Conservation (phyloP, 805 yeast species). For the Kodamaea hsintzibuensis region DNA sequence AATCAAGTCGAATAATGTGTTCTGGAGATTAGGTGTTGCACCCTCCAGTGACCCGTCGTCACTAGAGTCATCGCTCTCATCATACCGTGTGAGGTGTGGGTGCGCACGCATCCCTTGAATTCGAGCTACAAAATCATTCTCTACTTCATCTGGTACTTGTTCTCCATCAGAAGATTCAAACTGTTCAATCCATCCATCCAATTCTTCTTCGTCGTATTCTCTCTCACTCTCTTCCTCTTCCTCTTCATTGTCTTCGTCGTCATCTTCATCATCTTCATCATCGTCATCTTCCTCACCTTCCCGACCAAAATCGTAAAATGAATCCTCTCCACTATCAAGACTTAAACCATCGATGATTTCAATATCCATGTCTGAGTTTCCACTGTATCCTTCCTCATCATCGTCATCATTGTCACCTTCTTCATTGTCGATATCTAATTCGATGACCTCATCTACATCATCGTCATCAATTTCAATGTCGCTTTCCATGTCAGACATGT, state of each 20-base stretch:
- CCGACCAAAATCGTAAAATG: constrained; percentile 19
- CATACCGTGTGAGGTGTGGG: neutral
- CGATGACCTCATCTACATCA: constrained; percentile 11
- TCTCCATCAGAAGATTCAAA: constrained; percentile 29
- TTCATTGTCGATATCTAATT: constrained; percentile 11
- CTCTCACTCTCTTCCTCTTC: constrained; percentile 24
- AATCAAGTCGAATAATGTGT: constrained; percentile 5
- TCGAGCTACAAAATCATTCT: neutral
- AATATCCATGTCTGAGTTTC: constrained; percentile 29
- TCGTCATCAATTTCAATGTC: constrained; percentile 17
- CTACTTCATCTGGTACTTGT: constrained; percentile 8
- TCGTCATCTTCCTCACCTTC: constrained; percentile 12
- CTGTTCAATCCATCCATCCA: constrained; percentile 44
- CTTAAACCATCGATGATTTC: constrained; percentile 38
- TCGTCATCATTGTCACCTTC: constrained; percentile 25
- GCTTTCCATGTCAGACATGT: constrained; percentile 24
- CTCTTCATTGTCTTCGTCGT: neutral
- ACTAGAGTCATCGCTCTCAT: neutral
- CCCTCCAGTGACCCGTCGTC: neutral
- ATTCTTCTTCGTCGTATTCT: constrained; percentile 37
- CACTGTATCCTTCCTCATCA: constrained; percentile 45
- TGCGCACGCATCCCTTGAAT: constrained; percentile 1
- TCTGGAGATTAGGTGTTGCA: neutral
- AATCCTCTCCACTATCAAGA: constrained; percentile 30
- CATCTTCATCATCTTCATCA: constrained; percentile 17